These are phyloP conservation scores for Geosmithia putterillii DNA, from an alignment of 2,329 filamentous ascomycete species.

Conservation along the genomic window DNA sequence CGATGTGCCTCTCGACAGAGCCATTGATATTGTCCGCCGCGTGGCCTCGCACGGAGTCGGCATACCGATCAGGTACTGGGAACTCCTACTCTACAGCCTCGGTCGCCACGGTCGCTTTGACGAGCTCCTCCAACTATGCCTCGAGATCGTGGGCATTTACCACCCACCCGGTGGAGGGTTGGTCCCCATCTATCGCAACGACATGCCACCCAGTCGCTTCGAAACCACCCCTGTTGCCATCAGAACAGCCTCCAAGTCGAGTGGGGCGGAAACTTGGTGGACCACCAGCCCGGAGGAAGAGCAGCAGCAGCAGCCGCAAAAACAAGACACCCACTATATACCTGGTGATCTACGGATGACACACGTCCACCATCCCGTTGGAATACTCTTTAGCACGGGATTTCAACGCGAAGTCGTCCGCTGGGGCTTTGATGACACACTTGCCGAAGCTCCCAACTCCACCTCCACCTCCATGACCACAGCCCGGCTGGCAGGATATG, in stretches of 20 bases:
- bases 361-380: slow-evolving; percentile 32
- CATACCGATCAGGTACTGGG: slow-evolving; percentile 26
- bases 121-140: slow-evolving; percentile 29
- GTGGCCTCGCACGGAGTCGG: slow-evolving; percentile 17
- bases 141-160: slow-evolving; percentile 29
- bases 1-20: slow-evolving; percentile 14
- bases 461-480: neutral
- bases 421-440: slow-evolving; percentile 29
- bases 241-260: neutral
- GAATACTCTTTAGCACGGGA: slow-evolving; percentile 27
- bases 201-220: slow-evolving; percentile 19
- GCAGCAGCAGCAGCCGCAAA: neutral
- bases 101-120: slow-evolving; percentile 28
- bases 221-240: neutral
- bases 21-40: slow-evolving; percentile 14
- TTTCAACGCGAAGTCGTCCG: slow-evolving; percentile 28
- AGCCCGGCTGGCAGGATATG: slow-evolving; percentile 9
- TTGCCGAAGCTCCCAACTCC: slow-evolving; percentile 2
- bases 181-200: slow-evolving; percentile 28
- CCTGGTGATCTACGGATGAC: slow-evolving; percentile 26
- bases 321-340: slow-evolving; percentile 11
- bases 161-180: slow-evolving; percentile 14
- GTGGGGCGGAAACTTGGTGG: neutral
- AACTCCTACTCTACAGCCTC: slow-evolving; percentile 28
- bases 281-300: neutral